A percentile compares a stretch with the other conserved stretches of the same genome.
Conservation (phyloP, 768 basidiomycete species). For the Tulasnella sp. region DNA sequence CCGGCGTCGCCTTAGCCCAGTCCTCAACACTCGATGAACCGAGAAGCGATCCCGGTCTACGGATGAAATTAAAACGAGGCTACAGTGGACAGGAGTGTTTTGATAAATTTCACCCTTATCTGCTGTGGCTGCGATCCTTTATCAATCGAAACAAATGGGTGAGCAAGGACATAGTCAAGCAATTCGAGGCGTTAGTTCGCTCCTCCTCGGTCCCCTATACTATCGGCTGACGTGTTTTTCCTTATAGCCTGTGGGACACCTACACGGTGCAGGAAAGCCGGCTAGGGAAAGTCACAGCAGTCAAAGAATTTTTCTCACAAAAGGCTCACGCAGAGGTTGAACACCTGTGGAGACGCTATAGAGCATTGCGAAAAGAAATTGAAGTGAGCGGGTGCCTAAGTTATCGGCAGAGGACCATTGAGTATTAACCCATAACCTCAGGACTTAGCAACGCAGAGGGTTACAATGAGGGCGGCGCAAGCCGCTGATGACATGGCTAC, state of each 20-base stretch:
- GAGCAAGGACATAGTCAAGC: neutral
- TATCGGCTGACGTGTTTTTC: neutral
- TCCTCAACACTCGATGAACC: neutral
- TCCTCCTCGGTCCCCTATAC: neutral
- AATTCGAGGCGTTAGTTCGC: neutral
- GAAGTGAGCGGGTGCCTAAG: neutral
- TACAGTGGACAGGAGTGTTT: neutral
- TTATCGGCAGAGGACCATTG: too few relatives aligned
- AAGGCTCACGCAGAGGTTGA: neutral
- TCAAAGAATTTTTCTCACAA: neutral
- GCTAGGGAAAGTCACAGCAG: neutral
- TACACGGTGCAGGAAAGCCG: neutral
- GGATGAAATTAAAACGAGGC: neutral
- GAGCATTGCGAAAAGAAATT: neutral
- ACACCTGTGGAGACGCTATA: neutral
- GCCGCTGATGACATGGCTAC: too few relatives aligned
- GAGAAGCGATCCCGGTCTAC: neutral
- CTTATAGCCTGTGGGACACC: neutral
- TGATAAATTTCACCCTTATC: neutral
- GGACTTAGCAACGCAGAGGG: constrained; percentile 3
- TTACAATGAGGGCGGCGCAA: too few relatives aligned
- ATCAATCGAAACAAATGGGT: neutral
- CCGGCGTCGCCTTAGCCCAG: neutral
- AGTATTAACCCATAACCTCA: too few relatives aligned
- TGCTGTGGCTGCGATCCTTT: neutral